Base-by-base conservation (phyloP, 176 grass and related monocot species). In the Pharus latifolius region DNA sequence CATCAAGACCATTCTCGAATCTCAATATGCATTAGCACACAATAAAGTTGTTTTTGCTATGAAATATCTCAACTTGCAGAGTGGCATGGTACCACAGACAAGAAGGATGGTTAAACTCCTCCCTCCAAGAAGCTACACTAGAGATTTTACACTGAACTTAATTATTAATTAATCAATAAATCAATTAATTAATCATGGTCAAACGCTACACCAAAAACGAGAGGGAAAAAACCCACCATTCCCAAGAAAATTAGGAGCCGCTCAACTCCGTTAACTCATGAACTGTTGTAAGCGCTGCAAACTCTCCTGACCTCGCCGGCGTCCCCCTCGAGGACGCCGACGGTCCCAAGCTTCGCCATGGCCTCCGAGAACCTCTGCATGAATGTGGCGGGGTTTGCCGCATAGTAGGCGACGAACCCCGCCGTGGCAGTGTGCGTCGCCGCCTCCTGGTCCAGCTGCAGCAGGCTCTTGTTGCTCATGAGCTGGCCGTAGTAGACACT, bases 401-500 rank as follows among this genome's bases (percentile, higher is more conserved):
- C 84, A 50, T 80, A 87, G 15, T 49, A 20, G 1, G 42, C 57
- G 11, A 84, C 71, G 25, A 84, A 32, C 2, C 5, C 6, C 4
- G 25, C 37, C 3, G 84, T 87, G 5, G 46, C 60, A 3, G 20
- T 44, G 69, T 91, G 54, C 48, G 63, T 63, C 29, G 80, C 66
- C 45, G 85, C 65, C 69, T 69, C 80, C 65, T 91, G 79, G 58
- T 91, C 88, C 6, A 84, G 66, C 38, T 68, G 63, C 30, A 84
- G 23, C 19, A 83, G 63, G 53, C 71, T 78, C 35, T 55, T 77
- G 59, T 80, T 66, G 43, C 19, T 4, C 1, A 70, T 4, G 11
- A 91, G 5, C 80, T 91, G 76, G 17, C 43, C 61, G 72, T 87
- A 91, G 70, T 65, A 91, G 38, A 15, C 66, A 46, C 83, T 91